A percentile compares a stretch with the other conserved stretches of the same genome.
Evolutionary conservation across 1,139 yeast species (phyloP).

Genomic region (Suhomyces wounanorum): DNA sequence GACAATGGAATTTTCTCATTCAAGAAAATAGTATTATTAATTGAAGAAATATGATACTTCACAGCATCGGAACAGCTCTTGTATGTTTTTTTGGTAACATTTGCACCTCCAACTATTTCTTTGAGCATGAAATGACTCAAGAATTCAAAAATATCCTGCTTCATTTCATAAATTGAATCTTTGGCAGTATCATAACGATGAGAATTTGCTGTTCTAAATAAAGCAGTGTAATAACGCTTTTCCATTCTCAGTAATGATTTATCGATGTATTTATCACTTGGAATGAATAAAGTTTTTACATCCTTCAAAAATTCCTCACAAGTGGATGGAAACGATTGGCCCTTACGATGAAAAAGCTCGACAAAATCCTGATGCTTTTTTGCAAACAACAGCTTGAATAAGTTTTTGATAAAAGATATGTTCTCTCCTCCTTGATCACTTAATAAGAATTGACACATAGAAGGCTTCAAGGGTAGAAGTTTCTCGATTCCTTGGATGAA

Average conservation of each 20-base stretch:
- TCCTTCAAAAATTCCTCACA: conserved; percentile 34
- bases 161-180: conserved; percentile 36
- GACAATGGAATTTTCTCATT: conserved; percentile 24
- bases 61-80: conserved; percentile 4
- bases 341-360: conserved; percentile 13
- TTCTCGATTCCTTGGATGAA: conserved; percentile 71
- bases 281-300: conserved; percentile 37
- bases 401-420: conserved; percentile 28
- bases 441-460: conserved; percentile 42
- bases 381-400: conserved; percentile 36
- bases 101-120: conserved; percentile 34
- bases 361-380: conserved; percentile 11
- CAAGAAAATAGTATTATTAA: conserved; percentile 12
- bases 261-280: conserved; percentile 33
- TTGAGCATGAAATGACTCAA: conserved; percentile 31
- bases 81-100: conserved; percentile 26
- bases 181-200: conserved; percentile 28
- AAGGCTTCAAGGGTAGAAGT: conserved; percentile 46
- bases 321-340: conserved; percentile 20
- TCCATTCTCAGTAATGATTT: conserved; percentile 31
- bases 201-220: conserved; percentile 25
- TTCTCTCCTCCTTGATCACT: conserved; percentile 24
- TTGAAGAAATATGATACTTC: conserved; percentile 13
- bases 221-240: conserved; percentile 33
- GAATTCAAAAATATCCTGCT: conserved; percentile 30